Percentiles rank a stretch among this genome's conserved stretches.
Evolutionary conservation across 495 filamentous ascomycete species (phyloP).

Genomic region (Aspergillus nanangensis): DNA sequence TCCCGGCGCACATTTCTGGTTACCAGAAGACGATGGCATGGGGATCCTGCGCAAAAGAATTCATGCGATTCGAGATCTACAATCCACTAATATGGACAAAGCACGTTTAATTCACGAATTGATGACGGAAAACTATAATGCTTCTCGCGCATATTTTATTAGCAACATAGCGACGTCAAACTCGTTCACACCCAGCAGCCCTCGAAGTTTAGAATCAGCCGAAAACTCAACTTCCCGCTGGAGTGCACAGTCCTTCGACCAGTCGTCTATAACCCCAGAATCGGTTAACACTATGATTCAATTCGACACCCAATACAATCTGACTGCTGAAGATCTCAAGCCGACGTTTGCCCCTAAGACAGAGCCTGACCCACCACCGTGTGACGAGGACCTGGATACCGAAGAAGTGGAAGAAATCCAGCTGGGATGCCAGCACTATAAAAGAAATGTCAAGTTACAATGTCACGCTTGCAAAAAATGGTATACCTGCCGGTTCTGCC

Average conservation of each 20-base stretch:
- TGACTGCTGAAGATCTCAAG: constrained; percentile 65
- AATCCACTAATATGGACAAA: constrained; percentile 66
- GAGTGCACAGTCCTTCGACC: constrained; percentile 23
- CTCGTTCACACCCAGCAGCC: constrained; percentile 31
- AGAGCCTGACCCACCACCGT: constrained; percentile 32
- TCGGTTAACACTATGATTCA: constrained; percentile 22
- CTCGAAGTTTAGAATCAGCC: constrained; percentile 31
- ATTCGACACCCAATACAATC: constrained; percentile 48
- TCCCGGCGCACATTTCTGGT: constrained; percentile 20
- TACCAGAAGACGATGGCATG: constrained; percentile 96
- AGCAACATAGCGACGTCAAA: constrained; percentile 18
- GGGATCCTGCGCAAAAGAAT: constrained; percentile 68
- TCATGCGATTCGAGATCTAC: constrained; percentile 62
- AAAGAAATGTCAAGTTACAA: constrained; percentile 91
- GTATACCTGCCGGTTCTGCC: constrained; percentile 95
- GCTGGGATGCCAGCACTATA: constrained; percentile 89
- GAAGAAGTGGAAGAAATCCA: constrained; percentile 37
- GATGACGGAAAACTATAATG: constrained; percentile 75
- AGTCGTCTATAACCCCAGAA: constrained; percentile 22
- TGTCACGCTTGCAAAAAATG: constrained; percentile 84
- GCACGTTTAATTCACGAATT: constrained; percentile 78
- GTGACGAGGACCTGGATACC: constrained; percentile 41
- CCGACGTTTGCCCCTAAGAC: constrained; percentile 62
- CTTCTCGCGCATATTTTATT: constrained; percentile 31
- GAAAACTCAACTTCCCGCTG: constrained; percentile 28